Base-by-base conservation (phyloP, 129 eudicot species). In the Flaveria ramosissima region DNA sequence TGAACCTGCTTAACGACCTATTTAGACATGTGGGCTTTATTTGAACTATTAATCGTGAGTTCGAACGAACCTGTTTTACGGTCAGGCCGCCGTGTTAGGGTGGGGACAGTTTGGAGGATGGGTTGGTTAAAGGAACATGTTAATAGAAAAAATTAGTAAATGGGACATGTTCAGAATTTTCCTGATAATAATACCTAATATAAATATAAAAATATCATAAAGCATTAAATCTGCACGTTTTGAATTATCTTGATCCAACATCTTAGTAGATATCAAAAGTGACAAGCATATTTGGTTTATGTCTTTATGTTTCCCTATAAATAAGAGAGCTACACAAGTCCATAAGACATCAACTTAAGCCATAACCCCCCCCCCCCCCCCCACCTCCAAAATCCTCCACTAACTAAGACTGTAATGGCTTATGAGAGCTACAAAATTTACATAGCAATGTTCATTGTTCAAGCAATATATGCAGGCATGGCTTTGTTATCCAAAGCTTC, bases 401-500 rank as follows among this genome's bases (percentile, higher is more conserved):
- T 65, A 75, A 65, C 32, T 1, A 27, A 71, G 16, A 76, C 66
- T 77, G 76, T 42, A 55, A 62, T 21, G 63, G 78, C 66, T 43
- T 81, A 68, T 46, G 86, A 86, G 85, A 80, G 74, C 70, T 62
- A 86, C 50, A 89, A 86, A 61, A 78, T 85, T 15, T 83, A 83
- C 39, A 46, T 89, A 65, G 88, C 86, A 23, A 83, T 88, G 83
- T 21, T 91, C 17, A 10, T 91, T 32, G 87, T 86, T 41, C 92
- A 88, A 46, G 42, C 80, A 19, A 80, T 82, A 16, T 91, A 84
- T 62, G 88, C 97, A 17, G 97, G 97, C 51, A 91, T 88, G 93
- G 86, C 92, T 51, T 71, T 91, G 77, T 81, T 91, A 68, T 91
- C 95, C 32, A 91, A 91, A 81, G 88, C 89, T 20, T 88, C 95